Percentiles rank a stretch among this genome's conserved stretches.
Conservation (phyloP, 164 flowering plant species). For the Taxillus chinensis region DNA sequence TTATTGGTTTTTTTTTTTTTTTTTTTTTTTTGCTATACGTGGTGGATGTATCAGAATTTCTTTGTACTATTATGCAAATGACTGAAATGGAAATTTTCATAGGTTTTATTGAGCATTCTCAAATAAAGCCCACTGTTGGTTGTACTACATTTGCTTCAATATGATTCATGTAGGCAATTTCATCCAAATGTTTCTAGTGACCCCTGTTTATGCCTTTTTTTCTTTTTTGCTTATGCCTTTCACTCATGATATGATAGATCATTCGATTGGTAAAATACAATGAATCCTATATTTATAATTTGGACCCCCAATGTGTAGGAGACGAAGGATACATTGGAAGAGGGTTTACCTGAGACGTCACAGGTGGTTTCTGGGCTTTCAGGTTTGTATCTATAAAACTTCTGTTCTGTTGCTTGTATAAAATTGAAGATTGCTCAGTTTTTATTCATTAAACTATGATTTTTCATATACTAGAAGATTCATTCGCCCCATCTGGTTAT, state of each 20-base stretch:
- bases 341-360: constrained; percentile 31
- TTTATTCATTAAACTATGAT: constrained; percentile 1
- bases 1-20: not conserved
- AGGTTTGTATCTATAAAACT: constrained; percentile 32
- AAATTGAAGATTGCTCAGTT: not conserved
- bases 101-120: not conserved
- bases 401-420: not conserved
- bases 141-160: not conserved
- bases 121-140: not conserved
- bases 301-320: constrained; percentile 32
- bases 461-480: constrained; percentile 23
- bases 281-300: constrained; percentile 1
- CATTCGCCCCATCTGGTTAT: constrained; percentile 22
- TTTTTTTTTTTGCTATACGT: too few relatives aligned
- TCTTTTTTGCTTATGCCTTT: not conserved
- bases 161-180: not conserved
- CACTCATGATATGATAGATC: not conserved
- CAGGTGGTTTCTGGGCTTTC: constrained; percentile 39
- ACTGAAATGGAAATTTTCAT: not conserved
- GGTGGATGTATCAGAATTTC: too few relatives aligned
- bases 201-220: not conserved
- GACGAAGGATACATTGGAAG: constrained; percentile 31
- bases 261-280: not conserved
- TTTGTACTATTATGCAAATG: too few relatives aligned
- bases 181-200: not conserved